Evolutionary conservation across 345 rosid species (phyloP).

Genomic region (Citrus hindsii): DNA sequence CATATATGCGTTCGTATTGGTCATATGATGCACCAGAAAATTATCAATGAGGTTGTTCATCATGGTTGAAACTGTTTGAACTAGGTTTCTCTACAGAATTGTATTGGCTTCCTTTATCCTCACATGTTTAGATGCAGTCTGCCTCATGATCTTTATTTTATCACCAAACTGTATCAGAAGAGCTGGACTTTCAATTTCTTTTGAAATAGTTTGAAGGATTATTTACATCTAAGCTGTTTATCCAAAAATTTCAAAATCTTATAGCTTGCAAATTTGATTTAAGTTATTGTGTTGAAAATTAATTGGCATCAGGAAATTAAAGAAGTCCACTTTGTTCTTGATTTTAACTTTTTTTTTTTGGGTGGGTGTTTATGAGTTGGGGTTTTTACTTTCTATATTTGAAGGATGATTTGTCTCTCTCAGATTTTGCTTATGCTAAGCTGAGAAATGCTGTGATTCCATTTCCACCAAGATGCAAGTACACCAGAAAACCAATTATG

Average conservation of each 20-base stretch:
- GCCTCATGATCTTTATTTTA: neutral
- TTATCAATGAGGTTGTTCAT: neutral
- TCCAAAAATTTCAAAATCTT: neutral
- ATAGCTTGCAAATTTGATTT: neutral
- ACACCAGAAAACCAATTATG: neutral
- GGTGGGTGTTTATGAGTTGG: neutral
- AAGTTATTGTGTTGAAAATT: neutral
- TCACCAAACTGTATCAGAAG: neutral
- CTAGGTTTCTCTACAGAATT: neutral
- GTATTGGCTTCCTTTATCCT: neutral
- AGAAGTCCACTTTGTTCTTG: neutral
- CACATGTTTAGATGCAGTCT: neutral
- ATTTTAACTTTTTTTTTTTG: too few relatives aligned
- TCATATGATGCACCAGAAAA: neutral
- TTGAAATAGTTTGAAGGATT: neutral
- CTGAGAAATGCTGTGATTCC: neutral
- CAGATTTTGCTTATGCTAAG: neutral
- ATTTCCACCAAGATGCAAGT: neutral
- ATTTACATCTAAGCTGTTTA: neutral
- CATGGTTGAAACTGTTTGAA: neutral
- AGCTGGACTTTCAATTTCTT: neutral
- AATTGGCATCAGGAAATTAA: neutral
- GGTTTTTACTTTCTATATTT: neutral
- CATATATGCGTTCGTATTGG: neutral
- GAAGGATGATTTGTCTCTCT: neutral